Evolutionary conservation across 139 green algal species (phyloP), one percentile per base, ranked within the genome.

Genomic region (Ulvella scutata): DNA sequence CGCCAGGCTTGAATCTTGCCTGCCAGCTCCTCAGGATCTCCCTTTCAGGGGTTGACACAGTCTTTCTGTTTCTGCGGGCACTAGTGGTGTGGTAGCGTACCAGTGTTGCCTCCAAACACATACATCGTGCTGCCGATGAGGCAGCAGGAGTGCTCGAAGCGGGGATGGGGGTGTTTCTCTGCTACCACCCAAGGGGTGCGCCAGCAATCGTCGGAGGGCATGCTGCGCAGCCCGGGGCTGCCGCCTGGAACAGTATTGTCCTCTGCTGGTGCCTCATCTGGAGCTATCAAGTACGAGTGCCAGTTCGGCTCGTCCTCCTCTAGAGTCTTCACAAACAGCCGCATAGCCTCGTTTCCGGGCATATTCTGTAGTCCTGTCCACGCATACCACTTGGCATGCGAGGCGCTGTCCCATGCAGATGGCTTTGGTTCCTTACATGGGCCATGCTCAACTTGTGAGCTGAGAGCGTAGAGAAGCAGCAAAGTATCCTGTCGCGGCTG

Each of bases 361-460:
- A 98, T 95, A 44, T 89, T 82, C 2, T 88, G 91, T 60, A 97
- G 85, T 76, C 91, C 79, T n/a, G 82, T 89, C 88, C 90, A 95
- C 13, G 76, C 79, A 29, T 39, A 37, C 74, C 51, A 73, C 23
- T 62, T 38, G 1, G 51, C 51, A n/a, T 29, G 31, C n/a, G 10
- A 9, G 13, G 51, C 33, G 2, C 31, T 29, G 10, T 67, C 51
- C 51, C 51, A 67, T n/a, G n/a, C 33, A 23, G 31, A 36, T 29
- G 51, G 51, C 51, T 67, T n/a, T 10, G 51, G 51, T 26, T 67
- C 51, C 6, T 26, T 2, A 23, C 51, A 67, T 10, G 51, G n/a
- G 17, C 51, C 51, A 67, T 67, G 51, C 7, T n/a, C 51, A 31
- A 26, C 51, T 67, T 67, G 51, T 67, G 51, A 67, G 51, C 51